A percentile compares a stretch with the other conserved stretches of the same genome.
phyloP scores from a whole-genome alignment of 345 rosid genomes.

The Sapria himalayana region DNA sequence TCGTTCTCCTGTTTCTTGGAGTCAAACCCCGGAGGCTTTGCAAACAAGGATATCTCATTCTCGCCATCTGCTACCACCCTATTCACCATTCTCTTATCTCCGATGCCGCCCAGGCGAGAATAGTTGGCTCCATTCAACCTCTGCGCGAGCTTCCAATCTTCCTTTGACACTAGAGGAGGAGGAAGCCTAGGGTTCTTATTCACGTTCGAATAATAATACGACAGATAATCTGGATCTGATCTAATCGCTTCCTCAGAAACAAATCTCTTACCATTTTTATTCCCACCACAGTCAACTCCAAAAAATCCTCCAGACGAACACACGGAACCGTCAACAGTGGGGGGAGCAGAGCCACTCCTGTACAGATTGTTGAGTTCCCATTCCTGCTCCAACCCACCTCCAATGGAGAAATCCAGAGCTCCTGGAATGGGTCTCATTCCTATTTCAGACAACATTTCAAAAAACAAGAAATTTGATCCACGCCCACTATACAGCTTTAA shows the following conservation, averaged over 20 bases:
- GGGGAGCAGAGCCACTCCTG: constrained; percentile 67
- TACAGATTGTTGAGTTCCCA: constrained; percentile 41
- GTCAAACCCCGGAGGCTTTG: constrained; percentile 65
- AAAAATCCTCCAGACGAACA: constrained; percentile 42
- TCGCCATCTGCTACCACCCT: constrained; percentile 20
- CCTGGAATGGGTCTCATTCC: constrained; percentile 47
- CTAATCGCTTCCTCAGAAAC: constrained; percentile 45
- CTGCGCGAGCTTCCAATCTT: constrained; percentile 71
- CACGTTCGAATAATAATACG: constrained; percentile 54
- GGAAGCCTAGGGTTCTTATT: constrained; percentile 86
- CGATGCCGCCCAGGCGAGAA: constrained; percentile 45
- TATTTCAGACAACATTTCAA: constrained; percentile 39
- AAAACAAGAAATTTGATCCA: constrained; percentile 14
- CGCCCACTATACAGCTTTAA: constrained; percentile 9
- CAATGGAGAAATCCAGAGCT: constrained; percentile 42
- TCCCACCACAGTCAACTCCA: constrained; percentile 23
- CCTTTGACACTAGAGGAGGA: constrained; percentile 69
- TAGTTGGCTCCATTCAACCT: constrained; percentile 44
- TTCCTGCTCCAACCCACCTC: constrained; percentile 58
- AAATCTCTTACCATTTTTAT: constrained; percentile 23
- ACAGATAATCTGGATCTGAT: constrained; percentile 57
- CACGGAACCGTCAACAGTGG: constrained; percentile 53
- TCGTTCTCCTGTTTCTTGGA: constrained; percentile 34
- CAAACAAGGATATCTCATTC: constrained; percentile 34
- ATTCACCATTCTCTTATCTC: constrained; percentile 44